A percentile compares a stretch with the other conserved stretches of the same genome.
Evolutionary conservation across 2,329 filamentous ascomycete genomes (phyloP).

Genomic region (Pseudocercospora vitis): DNA sequence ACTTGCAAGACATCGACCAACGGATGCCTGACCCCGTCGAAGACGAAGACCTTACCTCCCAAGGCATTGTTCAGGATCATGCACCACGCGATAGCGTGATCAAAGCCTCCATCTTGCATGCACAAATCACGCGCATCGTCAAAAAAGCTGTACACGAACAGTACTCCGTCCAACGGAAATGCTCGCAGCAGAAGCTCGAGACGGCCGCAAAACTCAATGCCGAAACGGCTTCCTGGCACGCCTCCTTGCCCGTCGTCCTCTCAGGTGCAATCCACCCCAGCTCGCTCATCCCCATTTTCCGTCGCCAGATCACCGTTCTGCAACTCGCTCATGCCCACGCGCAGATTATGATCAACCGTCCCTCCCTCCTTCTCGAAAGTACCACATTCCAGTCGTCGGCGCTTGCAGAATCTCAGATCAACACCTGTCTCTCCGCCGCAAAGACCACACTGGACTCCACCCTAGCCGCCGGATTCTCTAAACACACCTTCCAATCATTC

Average conservation of each 20-base stretch:
- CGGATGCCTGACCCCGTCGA: slow-evolving; percentile 32
- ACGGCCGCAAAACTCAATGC: slow-evolving; percentile 44
- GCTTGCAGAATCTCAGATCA: slow-evolving; percentile 42
- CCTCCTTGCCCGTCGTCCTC: slow-evolving; percentile 47
- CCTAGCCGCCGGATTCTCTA: slow-evolving; percentile 36
- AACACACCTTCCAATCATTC: slow-evolving; percentile 49
- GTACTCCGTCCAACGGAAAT: slow-evolving; percentile 23
- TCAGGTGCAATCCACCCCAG: slow-evolving; percentile 46
- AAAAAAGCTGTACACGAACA: slow-evolving; percentile 36
- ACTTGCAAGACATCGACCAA: slow-evolving; percentile 39
- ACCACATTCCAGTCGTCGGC: too few relatives aligned
- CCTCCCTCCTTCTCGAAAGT: slow-evolving; percentile 52
- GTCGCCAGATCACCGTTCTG: slow-evolving; percentile 55
- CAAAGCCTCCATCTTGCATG: slow-evolving; percentile 35
- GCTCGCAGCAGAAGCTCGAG: slow-evolving; percentile 27
- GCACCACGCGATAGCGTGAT: slow-evolving; percentile 36
- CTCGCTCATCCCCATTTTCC: slow-evolving; percentile 51
- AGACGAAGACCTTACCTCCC: slow-evolving; percentile 32
- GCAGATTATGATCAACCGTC: slow-evolving; percentile 57
- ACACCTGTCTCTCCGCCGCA: slow-evolving; percentile 51
- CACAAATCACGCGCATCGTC: slow-evolving; percentile 33
- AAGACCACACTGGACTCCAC: slow-evolving; percentile 49
- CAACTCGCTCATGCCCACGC: slow-evolving; percentile 58
- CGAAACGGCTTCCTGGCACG: slow-evolving; percentile 49
- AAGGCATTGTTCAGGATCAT: slow-evolving; percentile 9